Conservation (phyloP, 495 filamentous ascomycete species). For the Lasiosphaeria hispida region DNA sequence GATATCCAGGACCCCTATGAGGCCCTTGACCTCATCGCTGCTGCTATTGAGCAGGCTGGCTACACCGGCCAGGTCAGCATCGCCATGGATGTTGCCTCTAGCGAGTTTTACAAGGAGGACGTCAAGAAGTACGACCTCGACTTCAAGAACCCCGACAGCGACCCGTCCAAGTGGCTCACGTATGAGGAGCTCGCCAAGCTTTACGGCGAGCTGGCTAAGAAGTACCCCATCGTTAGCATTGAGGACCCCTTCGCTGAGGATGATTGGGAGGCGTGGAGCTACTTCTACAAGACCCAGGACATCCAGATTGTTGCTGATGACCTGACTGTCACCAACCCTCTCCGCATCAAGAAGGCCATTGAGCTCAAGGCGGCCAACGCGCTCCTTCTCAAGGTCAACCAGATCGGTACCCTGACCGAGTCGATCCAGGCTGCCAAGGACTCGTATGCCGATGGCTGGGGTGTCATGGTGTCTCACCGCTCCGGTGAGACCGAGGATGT, state of each 20-base stretch:
- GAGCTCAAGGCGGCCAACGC: constrained; percentile 98
- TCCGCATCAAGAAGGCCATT: constrained; percentile 99
- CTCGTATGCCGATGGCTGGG: constrained; percentile 94
- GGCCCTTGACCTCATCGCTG: constrained; percentile 94
- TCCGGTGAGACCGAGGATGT: constrained; percentile 99
- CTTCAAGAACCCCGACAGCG: constrained; percentile 98
- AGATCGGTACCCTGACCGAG: constrained; percentile 97
- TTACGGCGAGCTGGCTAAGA: constrained; percentile 81
- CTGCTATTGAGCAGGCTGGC: constrained; percentile 88
- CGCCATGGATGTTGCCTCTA: constrained; percentile 98
- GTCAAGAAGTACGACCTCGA: constrained; percentile 99
- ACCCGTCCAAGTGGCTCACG: constrained; percentile 93
- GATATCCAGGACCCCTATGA: constrained; percentile 97
- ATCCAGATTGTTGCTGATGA: constrained; percentile 97
- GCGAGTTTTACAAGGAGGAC: constrained; percentile 98
- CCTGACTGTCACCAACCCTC: constrained; percentile 95
- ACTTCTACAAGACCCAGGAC: constrained; percentile 99
- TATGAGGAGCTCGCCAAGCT: constrained; percentile 97
- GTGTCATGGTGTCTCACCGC: constrained; percentile 99
- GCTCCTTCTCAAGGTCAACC: constrained; percentile 98
- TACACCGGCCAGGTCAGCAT: constrained; percentile 95
- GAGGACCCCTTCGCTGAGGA: constrained; percentile 72
- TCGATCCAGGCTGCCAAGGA: constrained; percentile 99
- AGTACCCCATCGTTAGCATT: constrained; percentile 93
- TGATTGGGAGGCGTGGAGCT: constrained; percentile 97